Evolutionary conservation across 148 eudicot species (phyloP).

Genomic region (Talinum fruticosum): DNA sequence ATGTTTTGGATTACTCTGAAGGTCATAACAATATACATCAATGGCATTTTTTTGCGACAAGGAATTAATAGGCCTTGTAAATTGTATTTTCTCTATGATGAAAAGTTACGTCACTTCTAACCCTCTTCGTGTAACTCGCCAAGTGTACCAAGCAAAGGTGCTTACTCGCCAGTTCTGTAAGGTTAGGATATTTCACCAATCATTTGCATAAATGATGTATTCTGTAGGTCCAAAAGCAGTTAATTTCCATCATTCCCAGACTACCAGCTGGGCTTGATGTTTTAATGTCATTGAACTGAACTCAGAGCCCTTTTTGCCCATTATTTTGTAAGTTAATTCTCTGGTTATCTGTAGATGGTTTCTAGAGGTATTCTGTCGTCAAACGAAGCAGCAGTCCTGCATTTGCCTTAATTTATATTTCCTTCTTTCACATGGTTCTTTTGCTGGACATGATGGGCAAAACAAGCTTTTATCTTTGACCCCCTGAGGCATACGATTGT

Average conservation of each 20-base stretch:
- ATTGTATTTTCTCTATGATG: background rate
- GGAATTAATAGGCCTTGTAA: too few species aligned
- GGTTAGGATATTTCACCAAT: background rate
- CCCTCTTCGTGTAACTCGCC: background rate
- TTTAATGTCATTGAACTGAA: background rate
- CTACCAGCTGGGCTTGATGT: background rate
- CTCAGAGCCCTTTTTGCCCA: background rate
- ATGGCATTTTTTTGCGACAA: background rate
- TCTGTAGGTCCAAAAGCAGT: background rate
- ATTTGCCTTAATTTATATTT: background rate
- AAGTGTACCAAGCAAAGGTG: too few species aligned
- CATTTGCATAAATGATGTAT: background rate
- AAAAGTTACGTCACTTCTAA: background rate
- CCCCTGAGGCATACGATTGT: background rate
- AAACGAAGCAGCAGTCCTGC: too few species aligned
- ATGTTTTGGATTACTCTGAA: background rate
- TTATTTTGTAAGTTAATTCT: background rate
- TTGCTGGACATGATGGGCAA: too few species aligned
- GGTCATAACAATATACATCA: background rate
- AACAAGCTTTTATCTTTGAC: too few species aligned
- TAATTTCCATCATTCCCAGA: background rate
- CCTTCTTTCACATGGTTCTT: background rate
- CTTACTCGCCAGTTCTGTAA: background rate
- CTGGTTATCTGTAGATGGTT: background rate
- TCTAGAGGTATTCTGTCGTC: background rate